Evolutionary conservation across 805 yeast species (phyloP).

Genomic region (Saccharomyces eubayanus): DNA sequence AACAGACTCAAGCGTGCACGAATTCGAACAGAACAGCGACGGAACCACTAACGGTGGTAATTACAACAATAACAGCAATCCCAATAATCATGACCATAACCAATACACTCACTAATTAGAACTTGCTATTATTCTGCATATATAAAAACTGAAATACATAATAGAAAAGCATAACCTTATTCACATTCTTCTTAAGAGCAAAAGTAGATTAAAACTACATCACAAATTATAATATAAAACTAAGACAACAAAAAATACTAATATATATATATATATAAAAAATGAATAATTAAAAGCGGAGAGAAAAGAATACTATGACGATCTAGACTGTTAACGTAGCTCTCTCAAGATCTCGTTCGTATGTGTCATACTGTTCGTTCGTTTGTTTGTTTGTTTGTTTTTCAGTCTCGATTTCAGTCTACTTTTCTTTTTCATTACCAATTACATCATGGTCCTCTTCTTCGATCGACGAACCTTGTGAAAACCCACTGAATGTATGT

Average conservation of each 20-base stretch:
- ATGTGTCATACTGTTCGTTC: background rate
- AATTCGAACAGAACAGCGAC: background rate
- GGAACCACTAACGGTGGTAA: background rate
- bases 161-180: background rate
- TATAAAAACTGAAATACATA: background rate
- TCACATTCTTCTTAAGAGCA: background rate
- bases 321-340: background rate
- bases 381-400: background rate
- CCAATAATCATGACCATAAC: background rate
- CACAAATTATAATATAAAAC: background rate
- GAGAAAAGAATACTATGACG: background rate
- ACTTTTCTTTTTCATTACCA: background rate
- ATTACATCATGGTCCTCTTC: constrained; percentile 1
- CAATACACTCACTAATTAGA: background rate
- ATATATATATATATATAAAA: background rate
- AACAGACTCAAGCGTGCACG: background rate
- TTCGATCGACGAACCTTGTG: constrained; percentile 9
- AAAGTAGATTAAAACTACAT: background rate
- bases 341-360: background rate
- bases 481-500: constrained; percentile 13
- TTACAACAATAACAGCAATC: background rate
- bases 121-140: background rate
- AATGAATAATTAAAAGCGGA: background rate
- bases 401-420: background rate
- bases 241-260: background rate